These are phyloP conservation scores for Coelastrella sp. DNA, from an alignment of 139 green algal species.

Conservation along the genomic window DNA sequence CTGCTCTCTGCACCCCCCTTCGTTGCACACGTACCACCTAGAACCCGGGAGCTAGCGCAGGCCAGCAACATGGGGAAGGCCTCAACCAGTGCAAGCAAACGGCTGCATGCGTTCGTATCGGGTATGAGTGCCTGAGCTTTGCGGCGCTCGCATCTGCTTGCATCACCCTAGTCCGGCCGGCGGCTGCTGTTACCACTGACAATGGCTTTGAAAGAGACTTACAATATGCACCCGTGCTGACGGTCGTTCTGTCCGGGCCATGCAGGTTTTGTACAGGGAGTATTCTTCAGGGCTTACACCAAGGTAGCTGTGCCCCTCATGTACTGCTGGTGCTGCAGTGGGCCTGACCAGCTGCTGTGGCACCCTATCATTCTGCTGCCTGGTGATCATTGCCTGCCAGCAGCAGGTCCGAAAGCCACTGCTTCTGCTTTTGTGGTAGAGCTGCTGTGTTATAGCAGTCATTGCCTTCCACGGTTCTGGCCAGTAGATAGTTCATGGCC, in stretches of 20 bases:
- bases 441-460: too few relatives aligned
- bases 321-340: too few relatives aligned
- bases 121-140: background rate
- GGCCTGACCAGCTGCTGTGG: too few relatives aligned
- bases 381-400: too few relatives aligned
- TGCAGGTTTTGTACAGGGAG: constrained; percentile 39
- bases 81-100: constrained; percentile 9
- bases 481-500: too few relatives aligned
- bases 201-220: background rate
- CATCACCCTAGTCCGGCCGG: background rate
- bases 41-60: background rate
- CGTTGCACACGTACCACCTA: background rate
- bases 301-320: background rate
- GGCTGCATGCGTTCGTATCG: constrained; percentile 31
- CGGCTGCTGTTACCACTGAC: background rate
- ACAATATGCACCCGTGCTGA: too few relatives aligned
- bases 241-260: too few relatives aligned
- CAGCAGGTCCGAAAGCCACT: too few relatives aligned
- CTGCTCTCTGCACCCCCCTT: background rate
- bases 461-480: too few relatives aligned
- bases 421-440: too few relatives aligned
- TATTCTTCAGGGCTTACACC: constrained; percentile 43
- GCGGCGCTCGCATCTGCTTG: too few relatives aligned
- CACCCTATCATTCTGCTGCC: too few relatives aligned
- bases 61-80: constrained; percentile 18